Percentiles rank a stretch among this genome's conserved stretches.
Evolutionary conservation across 176 grass and related monocot genomes (phyloP).

Genomic region (Avena insularis): DNA sequence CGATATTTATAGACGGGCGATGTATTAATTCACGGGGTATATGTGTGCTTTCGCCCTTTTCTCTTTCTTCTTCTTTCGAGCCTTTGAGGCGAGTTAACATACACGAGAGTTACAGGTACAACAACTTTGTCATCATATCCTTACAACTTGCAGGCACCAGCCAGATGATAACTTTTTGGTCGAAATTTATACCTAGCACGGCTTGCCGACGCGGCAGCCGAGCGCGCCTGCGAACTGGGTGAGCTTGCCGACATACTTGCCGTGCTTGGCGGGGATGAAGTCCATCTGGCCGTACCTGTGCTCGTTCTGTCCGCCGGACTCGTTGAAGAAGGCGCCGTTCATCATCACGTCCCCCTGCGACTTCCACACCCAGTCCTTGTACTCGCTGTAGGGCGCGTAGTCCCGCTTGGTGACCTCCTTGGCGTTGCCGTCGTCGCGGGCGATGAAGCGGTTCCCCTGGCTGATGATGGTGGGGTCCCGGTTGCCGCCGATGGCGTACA

Average conservation of each 20-base stretch:
- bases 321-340: constrained; percentile 83
- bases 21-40: no score
- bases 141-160: no score
- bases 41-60: no score
- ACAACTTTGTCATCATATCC: no score
- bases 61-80: no score
- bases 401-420: constrained; percentile 89
- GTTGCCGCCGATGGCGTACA: constrained; percentile 91
- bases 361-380: constrained; percentile 84
- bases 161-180: no score
- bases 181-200: constrained; percentile 22
- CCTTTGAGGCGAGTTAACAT: no score
- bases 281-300: constrained; percentile 36
- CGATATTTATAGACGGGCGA: no score
- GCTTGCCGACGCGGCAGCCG: constrained; percentile 41
- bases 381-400: constrained; percentile 54
- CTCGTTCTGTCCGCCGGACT: constrained; percentile 55
- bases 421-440: constrained; percentile 31
- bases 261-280: constrained; percentile 71
- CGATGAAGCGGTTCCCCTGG: constrained; percentile 82
- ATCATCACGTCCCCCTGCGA: constrained; percentile 68
- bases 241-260: constrained; percentile 46
- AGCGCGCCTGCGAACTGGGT: constrained; percentile 68
- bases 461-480: constrained; percentile 83
- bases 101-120: no score